Conservation (phyloP, 1,284 basidiomycete genomes). For the Papiliotrema flavescens region DNA sequence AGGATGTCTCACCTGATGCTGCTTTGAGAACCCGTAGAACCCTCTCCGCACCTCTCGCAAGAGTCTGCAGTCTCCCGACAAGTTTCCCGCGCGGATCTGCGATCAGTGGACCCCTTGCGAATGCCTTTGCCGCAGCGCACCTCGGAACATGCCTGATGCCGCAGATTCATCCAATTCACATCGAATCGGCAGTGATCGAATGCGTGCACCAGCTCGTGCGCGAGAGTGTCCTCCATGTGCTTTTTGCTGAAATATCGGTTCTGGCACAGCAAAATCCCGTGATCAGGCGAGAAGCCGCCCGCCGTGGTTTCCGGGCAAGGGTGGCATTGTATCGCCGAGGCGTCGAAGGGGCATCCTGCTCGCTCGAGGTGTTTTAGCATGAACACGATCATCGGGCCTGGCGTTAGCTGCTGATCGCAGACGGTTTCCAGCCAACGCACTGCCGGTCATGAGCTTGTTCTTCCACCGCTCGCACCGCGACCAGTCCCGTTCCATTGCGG, state of each 20-base stretch:
- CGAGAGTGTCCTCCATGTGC: conserved; percentile 88
- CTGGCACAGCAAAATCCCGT: conserved; percentile 77
- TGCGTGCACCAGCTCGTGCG: conserved; percentile 94
- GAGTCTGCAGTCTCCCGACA: conserved; percentile 88
- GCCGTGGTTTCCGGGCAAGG: conserved; percentile 71
- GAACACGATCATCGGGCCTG: conserved; percentile 80
- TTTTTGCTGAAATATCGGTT: conserved; percentile 73
- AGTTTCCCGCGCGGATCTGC: conserved; percentile 88
- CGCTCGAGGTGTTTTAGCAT: conserved; percentile 78
- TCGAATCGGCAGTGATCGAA: conserved; percentile 94
- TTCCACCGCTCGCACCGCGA: conserved; percentile 53
- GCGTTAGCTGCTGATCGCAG: neutral
- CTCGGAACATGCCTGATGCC: conserved; percentile 94
- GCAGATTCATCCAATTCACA: conserved; percentile 82
- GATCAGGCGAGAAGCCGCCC: conserved; percentile 77
- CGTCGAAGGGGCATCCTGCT: conserved; percentile 62
- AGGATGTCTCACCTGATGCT: conserved; percentile 88
- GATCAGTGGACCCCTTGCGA: neutral
- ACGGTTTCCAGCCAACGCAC: conserved; percentile 32
- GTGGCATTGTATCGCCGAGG: conserved; percentile 71
- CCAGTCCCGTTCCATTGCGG: conserved; percentile 47
- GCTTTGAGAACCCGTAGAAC: conserved; percentile 79
- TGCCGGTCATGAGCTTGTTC: conserved; percentile 48
- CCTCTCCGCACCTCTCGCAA: conserved; percentile 69
- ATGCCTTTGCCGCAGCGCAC: conserved; percentile 53